phyloP scores from a whole-genome alignment of 805 yeast genomes.

The Candida maris region DNA sequence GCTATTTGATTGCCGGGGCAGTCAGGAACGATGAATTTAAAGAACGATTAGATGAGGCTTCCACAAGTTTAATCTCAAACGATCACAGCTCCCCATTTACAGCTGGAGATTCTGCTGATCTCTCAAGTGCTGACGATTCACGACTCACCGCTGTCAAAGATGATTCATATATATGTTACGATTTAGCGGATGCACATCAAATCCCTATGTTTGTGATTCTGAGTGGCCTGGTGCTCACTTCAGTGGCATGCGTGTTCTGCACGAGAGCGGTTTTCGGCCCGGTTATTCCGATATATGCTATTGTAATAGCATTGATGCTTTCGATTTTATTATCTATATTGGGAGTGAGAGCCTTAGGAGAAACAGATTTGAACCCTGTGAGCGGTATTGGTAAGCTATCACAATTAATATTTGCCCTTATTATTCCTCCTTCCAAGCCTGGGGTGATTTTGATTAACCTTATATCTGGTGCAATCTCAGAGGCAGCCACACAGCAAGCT shows the following conservation, averaged over 20 bases:
- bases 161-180: neutral
- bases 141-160: conserved; percentile 34
- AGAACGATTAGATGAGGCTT: neutral
- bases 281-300: conserved; percentile 67
- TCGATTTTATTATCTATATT: conserved; percentile 78
- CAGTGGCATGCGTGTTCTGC: conserved; percentile 62
- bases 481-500: conserved; percentile 98
- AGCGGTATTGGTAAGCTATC: conserved; percentile 95
- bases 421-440: conserved; percentile 71
- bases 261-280: conserved; percentile 67
- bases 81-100: conserved; percentile 4
- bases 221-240: conserved; percentile 62
- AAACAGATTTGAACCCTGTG: conserved; percentile 94
- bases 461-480: conserved; percentile 95
- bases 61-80: neutral
- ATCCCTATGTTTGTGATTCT: conserved; percentile 48
- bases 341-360: conserved; percentile 93
- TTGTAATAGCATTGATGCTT: conserved; percentile 61
- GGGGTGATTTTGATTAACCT: conserved; percentile 81
- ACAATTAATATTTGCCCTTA: conserved; percentile 79
- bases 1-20: neutral
- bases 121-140: neutral
- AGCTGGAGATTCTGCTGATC: neutral
- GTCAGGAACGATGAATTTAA: neutral
- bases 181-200: conserved; percentile 23